Conservation (phyloP, 768 basidiomycete species). For the Suillus cothurnatus region DNA sequence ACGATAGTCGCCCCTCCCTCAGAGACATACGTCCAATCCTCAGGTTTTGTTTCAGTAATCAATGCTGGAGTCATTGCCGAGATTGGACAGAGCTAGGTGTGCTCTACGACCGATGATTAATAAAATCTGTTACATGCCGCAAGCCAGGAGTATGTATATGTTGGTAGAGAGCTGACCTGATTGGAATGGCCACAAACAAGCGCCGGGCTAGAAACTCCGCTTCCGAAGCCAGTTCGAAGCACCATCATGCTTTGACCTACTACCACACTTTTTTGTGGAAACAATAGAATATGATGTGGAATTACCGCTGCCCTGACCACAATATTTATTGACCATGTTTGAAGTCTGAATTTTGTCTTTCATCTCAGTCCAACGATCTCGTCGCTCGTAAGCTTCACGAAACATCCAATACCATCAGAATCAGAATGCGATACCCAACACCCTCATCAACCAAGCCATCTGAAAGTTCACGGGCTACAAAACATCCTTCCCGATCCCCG, state of each 20-base stretch:
- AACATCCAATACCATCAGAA: neutral
- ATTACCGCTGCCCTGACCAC: neutral
- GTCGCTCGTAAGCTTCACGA: neutral
- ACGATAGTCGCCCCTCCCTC: slow-evolving; percentile 95
- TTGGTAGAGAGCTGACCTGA: neutral
- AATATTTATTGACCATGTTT: neutral
- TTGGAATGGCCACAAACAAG: neutral
- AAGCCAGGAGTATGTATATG: neutral
- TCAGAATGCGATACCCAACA: slow-evolving; percentile 10
- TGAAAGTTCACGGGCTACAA: slow-evolving; percentile 11
- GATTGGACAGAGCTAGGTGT: neutral
- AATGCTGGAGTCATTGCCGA: slow-evolving; percentile 17
- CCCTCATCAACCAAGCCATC: slow-evolving; percentile 13
- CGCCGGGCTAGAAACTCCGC: neutral
- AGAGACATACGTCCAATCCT: slow-evolving; percentile 81
- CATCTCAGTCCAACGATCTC: neutral
- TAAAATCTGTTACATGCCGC: neutral
- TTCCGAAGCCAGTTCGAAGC: neutral
- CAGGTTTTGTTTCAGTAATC: slow-evolving; percentile 34
- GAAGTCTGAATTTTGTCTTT: neutral
- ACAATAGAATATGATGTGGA: neutral
- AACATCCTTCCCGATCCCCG: slow-evolving; percentile 17
- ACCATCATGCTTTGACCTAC: neutral
- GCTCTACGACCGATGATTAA: neutral
- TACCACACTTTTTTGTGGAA: neutral